Percentiles rank a stretch among this genome's conserved stretches.
Evolutionary conservation across 768 basidiomycete genomes (phyloP).

Genomic region (Lentinus tigrinus): DNA sequence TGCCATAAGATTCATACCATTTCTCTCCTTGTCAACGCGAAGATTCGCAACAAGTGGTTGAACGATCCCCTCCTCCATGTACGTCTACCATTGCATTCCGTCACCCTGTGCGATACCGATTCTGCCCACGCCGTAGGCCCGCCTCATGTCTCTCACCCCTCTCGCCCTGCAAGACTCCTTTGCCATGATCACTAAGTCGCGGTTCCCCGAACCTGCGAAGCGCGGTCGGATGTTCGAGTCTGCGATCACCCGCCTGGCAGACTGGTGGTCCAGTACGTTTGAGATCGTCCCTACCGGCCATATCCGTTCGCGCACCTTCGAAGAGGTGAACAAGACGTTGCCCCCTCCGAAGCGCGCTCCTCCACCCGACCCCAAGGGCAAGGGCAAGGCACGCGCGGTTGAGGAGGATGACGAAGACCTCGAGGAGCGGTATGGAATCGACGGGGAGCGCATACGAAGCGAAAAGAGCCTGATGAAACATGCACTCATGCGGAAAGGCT

Average conservation of each 20-base stretch:
- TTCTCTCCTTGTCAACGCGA: conserved; percentile 71
- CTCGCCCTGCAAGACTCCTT: conserved; percentile 79
- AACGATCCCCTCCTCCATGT: conserved; percentile 86
- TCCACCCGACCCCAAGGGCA: conserved; percentile 19
- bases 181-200: conserved; percentile 74
- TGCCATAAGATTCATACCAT: conserved; percentile 91
- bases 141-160: conserved; percentile 85
- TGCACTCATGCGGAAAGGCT: conserved; percentile 74
- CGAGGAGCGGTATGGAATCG: conserved; percentile 30
- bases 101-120: background rate
- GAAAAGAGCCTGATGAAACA: conserved; percentile 93
- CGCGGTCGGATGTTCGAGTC: conserved; percentile 88
- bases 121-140: conserved; percentile 51
- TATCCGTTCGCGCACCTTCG: conserved; percentile 73
- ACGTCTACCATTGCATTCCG: conserved; percentile 27
- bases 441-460: conserved; percentile 69
- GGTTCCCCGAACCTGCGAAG: conserved; percentile 74
- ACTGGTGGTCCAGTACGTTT: conserved; percentile 83
- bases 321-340: conserved; percentile 53
- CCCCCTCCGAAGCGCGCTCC: background rate
- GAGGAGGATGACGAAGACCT: conserved; percentile 42
- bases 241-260: conserved; percentile 67
- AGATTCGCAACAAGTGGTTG: conserved; percentile 77
- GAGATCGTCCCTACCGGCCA: conserved; percentile 67
- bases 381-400: conserved; percentile 28